Evolutionary conservation across 345 rosid genomes (phyloP), one percentile per base, ranked within the genome.

Genomic region (Eucalyptus albens): DNA sequence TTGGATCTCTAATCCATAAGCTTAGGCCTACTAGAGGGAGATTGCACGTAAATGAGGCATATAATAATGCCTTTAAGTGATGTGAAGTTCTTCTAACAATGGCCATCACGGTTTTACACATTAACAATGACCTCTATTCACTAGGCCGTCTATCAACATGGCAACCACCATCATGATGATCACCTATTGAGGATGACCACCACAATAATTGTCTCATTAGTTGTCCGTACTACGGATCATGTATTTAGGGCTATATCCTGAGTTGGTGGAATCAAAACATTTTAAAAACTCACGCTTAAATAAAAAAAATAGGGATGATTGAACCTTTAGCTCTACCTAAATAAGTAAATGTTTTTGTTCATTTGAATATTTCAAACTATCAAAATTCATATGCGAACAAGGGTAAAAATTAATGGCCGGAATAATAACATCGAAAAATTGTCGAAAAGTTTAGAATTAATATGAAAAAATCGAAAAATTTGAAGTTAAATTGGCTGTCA

Each of bases 401-500:
- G 33, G 33, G 69, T 11, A 19, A 29, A 62, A 62, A 29, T 62
- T 6, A 62, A 29, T 62, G 37, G 37, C 7, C 5, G 0, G 33
- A 62, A 62, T 15, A 29, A 62, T n/a, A 12, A 62, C 72, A 65
- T 65, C 4, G 19, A 15, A n/a, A 65, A n/a, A 65, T 65, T 14
- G 10, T 65, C 5, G 16, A 65, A 65, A 7, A 15, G 8, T 65
- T 65, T 2, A 15, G 21, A 53, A n/a, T 7, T 65, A 65, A 29
- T n/a, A 14, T 65, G 40, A 7, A 55, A 4, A n/a, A 65, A 15
- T n/a, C 3, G 2, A 65, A 65, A 65, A 65, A 2, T 4, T 65
- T 15, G 1, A 4, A n/a, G 3, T n/a, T 29, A n/a, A 53, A 53
- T 19, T 1, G 10, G 56, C 9, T 19, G 56, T 15, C 6, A 0